Evolutionary conservation across 108 stramenopile species (phyloP).

Genomic region (Seminavis robusta): DNA sequence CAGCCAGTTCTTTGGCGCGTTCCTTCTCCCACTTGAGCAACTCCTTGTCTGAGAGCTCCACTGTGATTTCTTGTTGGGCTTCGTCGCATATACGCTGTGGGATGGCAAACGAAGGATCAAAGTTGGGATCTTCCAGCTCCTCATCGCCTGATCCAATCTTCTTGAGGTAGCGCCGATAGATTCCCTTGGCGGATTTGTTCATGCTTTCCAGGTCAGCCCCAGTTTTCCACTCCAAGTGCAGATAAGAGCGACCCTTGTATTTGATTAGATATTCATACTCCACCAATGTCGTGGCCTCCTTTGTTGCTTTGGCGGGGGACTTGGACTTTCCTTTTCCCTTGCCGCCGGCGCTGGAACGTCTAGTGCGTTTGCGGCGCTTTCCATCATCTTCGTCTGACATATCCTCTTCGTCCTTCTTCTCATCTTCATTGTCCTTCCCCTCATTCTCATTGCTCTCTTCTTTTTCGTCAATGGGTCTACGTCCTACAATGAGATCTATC

Average conservation of each 20-base stretch:
- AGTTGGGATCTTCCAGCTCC: constrained; percentile 80
- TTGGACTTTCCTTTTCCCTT: constrained; percentile 11
- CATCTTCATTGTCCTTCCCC: constrained; percentile 28
- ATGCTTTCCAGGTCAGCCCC: constrained; percentile 84
- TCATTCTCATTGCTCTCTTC: constrained; percentile 29
- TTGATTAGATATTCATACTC: constrained; percentile 96
- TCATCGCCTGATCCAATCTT: constrained; percentile 73
- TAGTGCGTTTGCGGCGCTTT: constrained; percentile 17
- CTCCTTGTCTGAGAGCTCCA: constrained; percentile 80
- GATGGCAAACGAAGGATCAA: constrained; percentile 77
- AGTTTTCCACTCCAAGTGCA: constrained; percentile 86
- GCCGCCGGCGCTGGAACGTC: neutral
- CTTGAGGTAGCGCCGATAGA: constrained; percentile 83
- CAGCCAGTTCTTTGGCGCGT: constrained; percentile 61
- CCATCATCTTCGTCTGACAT: constrained; percentile 32
- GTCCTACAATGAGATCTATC: constrained; percentile 89
- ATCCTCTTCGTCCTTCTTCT: constrained; percentile 26
- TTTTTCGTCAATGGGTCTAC: constrained; percentile 76
- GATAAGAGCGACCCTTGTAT: constrained; percentile 91
- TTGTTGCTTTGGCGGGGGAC: constrained; percentile 10
- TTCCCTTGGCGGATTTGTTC: constrained; percentile 82
- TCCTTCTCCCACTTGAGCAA: constrained; percentile 79
- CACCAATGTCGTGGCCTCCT: constrained; percentile 27
- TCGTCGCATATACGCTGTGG: constrained; percentile 86
- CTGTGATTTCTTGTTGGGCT: constrained; percentile 77